Evolutionary conservation across 192 early-diverging fungal genomes (phyloP).

Genomic region (Umbelopsis sp.): DNA sequence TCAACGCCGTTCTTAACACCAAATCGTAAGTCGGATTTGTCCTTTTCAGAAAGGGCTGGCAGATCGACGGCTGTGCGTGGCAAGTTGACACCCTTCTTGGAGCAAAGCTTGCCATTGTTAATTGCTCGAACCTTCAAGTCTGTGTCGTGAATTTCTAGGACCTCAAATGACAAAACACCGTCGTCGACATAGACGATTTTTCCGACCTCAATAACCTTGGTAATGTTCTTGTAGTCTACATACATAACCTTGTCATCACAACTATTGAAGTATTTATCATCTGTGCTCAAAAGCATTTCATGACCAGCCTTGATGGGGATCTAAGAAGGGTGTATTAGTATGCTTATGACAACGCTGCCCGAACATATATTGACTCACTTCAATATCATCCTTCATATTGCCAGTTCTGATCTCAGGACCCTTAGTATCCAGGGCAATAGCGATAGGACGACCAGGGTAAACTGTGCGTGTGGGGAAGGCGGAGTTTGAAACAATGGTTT

Average conservation of each 20-base stretch:
- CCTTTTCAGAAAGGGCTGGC: slow-evolving; percentile 95
- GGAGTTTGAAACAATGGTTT: not conserved
- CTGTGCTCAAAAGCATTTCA: slow-evolving; percentile 75
- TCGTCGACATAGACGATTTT: slow-evolving; percentile 91
- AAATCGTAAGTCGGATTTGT: slow-evolving; percentile 87
- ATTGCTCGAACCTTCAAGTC: slow-evolving; percentile 70
- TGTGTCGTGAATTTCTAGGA: slow-evolving; percentile 66
- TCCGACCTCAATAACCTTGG: slow-evolving; percentile 73
- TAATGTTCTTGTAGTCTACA: slow-evolving; percentile 79
- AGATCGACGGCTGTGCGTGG: slow-evolving; percentile 89
- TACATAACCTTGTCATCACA: slow-evolving; percentile 73
- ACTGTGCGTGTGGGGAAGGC: slow-evolving; percentile 20
- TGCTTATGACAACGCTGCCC: too few relatives aligned
- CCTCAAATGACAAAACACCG: slow-evolving; percentile 93
- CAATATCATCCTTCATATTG: slow-evolving; percentile 71
- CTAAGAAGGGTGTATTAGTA: slow-evolving; percentile 2
- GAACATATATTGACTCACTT: slow-evolving; percentile 41
- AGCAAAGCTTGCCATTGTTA: slow-evolving; percentile 87
- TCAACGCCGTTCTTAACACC: slow-evolving; percentile 94
- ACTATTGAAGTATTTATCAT: slow-evolving; percentile 59
- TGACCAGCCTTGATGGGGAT: slow-evolving; percentile 72
- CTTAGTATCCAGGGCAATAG: slow-evolving; percentile 85
- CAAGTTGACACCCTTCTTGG: slow-evolving; percentile 96
- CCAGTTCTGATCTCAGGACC: slow-evolving; percentile 90
- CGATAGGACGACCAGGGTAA: slow-evolving; percentile 56